Conservation (phyloP, 75 land plant genomes). For the Pseudotsuga menziesii region DNA sequence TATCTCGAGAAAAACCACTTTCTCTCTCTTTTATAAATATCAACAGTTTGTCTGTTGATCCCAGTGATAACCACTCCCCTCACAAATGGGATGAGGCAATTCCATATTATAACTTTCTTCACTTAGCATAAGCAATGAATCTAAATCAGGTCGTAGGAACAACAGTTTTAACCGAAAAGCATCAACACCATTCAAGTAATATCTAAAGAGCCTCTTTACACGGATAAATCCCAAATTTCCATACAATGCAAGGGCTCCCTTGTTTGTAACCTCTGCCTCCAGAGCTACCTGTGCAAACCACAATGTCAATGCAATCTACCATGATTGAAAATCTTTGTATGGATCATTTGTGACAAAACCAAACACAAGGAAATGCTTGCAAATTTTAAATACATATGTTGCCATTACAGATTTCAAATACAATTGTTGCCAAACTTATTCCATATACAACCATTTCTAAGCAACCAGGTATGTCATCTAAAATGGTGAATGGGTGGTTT, state of each 20-base stretch:
- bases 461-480: neutral
- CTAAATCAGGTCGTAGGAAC: constrained; percentile 57
- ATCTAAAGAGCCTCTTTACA: constrained; percentile 82
- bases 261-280: constrained; percentile 99
- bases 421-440: neutral
- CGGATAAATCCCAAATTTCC: constrained; percentile 95
- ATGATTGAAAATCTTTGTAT: neutral
- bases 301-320: constrained; percentile 1
- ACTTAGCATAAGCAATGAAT: constrained; percentile 9
- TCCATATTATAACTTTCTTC: constrained; percentile 10
- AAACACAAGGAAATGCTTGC: neutral
- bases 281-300: constrained; percentile 68
- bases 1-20: too few species aligned
- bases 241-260: constrained; percentile 94
- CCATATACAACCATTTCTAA: too few species aligned
- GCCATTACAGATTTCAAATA: neutral
- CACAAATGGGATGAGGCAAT: constrained; percentile 1
- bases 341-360: neutral
- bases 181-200: constrained; percentile 98
- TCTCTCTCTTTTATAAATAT: too few species aligned
- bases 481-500: neutral
- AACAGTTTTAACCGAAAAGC: constrained; percentile 84
- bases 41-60: constrained; percentile 3
- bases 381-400: neutral
- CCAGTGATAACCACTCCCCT: neutral